A percentile compares a stretch with the other conserved stretches of the same genome.
phyloP scores from a whole-genome alignment of 495 filamentous ascomycete genomes.

The Pseudomonodictys pantanalensis region DNA sequence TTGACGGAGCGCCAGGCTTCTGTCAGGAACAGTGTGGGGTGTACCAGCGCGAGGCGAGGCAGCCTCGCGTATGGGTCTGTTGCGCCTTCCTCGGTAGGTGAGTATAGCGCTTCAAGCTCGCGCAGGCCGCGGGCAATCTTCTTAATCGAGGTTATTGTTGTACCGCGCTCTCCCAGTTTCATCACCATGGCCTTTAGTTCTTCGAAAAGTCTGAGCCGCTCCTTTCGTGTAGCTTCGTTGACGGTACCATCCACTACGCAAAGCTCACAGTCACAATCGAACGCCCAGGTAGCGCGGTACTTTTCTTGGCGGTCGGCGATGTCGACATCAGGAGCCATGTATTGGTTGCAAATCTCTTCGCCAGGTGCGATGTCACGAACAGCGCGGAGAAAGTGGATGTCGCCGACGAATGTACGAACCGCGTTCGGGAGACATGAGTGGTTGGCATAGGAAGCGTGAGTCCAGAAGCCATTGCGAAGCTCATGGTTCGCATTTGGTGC shows the following conservation, averaged over 20 bases:
- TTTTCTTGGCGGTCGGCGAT: slow-evolving; percentile 16
- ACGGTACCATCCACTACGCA: slow-evolving; percentile 12
- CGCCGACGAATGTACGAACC: slow-evolving; percentile 54
- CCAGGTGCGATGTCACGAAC: slow-evolving; percentile 44
- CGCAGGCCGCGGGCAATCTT: slow-evolving; percentile 13
- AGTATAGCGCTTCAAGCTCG: slow-evolving; percentile 17
- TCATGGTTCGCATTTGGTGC: slow-evolving; percentile 26
- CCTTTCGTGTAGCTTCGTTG: background rate
- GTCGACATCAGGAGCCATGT: slow-evolving; percentile 18
- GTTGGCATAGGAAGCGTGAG: slow-evolving; percentile 54
- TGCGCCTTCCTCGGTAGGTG: background rate
- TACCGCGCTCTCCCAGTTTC: slow-evolving; percentile 4
- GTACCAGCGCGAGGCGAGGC: slow-evolving; percentile 45
- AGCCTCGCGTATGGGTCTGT: slow-evolving; percentile 35
- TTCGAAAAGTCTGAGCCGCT: slow-evolving; percentile 13
- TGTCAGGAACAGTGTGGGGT: slow-evolving; percentile 46
- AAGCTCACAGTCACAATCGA: slow-evolving; percentile 20
- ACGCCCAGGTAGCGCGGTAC: slow-evolving; percentile 11
- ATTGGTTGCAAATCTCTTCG: slow-evolving; percentile 49
- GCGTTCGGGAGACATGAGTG: slow-evolving; percentile 53
- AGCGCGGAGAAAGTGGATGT: slow-evolving; percentile 59
- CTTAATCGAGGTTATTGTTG: slow-evolving; percentile 23
- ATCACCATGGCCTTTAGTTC: slow-evolving; percentile 15
- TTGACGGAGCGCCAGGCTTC: slow-evolving; percentile 41
- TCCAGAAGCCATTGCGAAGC: slow-evolving; percentile 52